Evolutionary conservation across 352 stramenopile species (phyloP), one percentile per base, ranked within the genome.

Genomic region (Globisporangium irregulare): DNA sequence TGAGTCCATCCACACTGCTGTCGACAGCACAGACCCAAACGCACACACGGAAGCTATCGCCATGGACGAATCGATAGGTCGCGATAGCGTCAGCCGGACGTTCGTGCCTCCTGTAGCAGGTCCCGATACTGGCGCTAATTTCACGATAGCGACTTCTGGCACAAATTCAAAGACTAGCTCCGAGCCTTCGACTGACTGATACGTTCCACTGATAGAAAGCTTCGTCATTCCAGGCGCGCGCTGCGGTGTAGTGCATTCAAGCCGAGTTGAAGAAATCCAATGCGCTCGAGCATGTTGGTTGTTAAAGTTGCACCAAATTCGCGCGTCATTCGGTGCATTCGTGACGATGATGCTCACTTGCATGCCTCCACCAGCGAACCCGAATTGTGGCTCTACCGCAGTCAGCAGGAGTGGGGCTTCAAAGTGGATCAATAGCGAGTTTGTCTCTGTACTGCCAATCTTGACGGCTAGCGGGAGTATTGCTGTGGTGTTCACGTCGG

Each of bases 401-500:
- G 50, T 62, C 24, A 78, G 6, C n/a, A 67, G 9, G 0, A 81
- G 61, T 1, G 73, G 72, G 15, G 62, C 62, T 32, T 75, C 70
- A 15, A 86, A 82, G 1, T 64, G 67, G 32, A 83, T 12, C 20
- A 85, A 29, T 15, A 84, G 43, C 6, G 73, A 66, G 64, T 84
- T 82, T 61, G 74, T 83, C 14, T 22, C 14, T 2, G 59, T 64
- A 1, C 25, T 29, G 18, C 69, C 62, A 9, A 62, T 46, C 0
- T 34, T 43, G 10, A 86, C 0, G 5, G 63, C 73, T 7, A 86
- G 5, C 0, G 76, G 51, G 43, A 86, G 25, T 32, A 70, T 63
- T 5, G 4, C 43, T 15, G 2, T 61, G 25, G 10, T 20, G 7
- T 64, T 18, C 73, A 75, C 20, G 63, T 72, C 54, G 27, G 24